Evolutionary conservation across 495 filamentous ascomycete species (phyloP), one percentile per base, ranked within the genome.

Genomic region (Paragyromitra xinjiangensis): DNA sequence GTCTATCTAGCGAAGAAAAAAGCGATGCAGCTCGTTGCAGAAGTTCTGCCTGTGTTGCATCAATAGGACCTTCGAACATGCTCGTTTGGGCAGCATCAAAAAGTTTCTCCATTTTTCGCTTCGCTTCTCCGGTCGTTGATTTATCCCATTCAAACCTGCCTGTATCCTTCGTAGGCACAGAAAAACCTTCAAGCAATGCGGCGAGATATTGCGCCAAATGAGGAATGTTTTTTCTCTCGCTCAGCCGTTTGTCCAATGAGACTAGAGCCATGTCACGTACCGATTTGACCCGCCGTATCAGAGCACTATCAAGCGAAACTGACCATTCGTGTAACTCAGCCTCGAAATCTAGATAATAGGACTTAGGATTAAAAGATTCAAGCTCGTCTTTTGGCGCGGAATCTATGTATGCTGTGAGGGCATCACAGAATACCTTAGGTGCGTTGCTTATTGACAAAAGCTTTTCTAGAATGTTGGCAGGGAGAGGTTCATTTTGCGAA

Each of bases 151-250:
- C 45, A 59, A 71, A 82, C 39, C 29, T 55, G 29, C 14, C 19
- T 34, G 24, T 12, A 22, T 61, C 76, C 63, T 67, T 45, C 5
- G 24, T 50, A 44, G 44, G 59, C 11, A 68, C 64, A 12, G 79
- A 78, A 53, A 79, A 76, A 9, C 65, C 50, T 29, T 81, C 70
- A 11, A 82, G 50, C 11, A 82, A 63, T 29, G 80, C 80, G 37
- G 71, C 22, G 51, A 82, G 42, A 59, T 73, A 55, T 44, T 63
- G 66, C 11, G 45, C 56, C 19, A 81, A 56, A 64, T 81, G 69
- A 29, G 65, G 64, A n/a, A 72, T 78, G 2, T 53, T 71, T 42
- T 55, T 66, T 19, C 51, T 51, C 19, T 37, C 26, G 12, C 40
- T 24, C 16, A 78, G 34, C 6, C 14, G 19, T 24, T 62, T 37